These are phyloP conservation scores for Myriangium duriaei DNA, from an alignment of 2,329 filamentous ascomycete species.

Conservation along the genomic window DNA sequence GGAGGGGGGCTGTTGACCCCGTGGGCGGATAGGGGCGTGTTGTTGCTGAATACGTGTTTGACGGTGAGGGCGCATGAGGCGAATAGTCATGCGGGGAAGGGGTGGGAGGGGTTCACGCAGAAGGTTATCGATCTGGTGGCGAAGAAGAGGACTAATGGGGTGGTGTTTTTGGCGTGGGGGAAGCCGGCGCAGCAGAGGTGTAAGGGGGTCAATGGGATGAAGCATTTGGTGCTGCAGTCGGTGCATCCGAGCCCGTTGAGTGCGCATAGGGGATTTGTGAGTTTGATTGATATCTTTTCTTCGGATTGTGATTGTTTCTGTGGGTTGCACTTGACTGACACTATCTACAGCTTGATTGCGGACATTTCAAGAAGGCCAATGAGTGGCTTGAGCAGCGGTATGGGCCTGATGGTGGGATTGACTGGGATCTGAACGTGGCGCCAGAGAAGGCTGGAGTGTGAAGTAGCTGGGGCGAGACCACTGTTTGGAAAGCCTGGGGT, in stretches of 20 bases:
- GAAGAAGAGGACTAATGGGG: slow-evolving; percentile 60
- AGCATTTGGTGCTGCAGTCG: slow-evolving; percentile 71
- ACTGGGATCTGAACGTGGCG: slow-evolving; percentile 58
- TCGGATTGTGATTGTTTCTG: neutral
- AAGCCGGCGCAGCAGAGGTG: slow-evolving; percentile 71
- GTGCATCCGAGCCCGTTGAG: slow-evolving; percentile 92
- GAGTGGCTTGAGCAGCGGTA: slow-evolving; percentile 73
- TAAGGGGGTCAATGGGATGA: slow-evolving; percentile 54
- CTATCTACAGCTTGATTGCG: slow-evolving; percentile 42
- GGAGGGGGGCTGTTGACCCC: slow-evolving; percentile 74
- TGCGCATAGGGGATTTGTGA: slow-evolving; percentile 63
- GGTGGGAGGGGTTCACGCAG: slow-evolving; percentile 91
- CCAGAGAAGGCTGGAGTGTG: slow-evolving; percentile 30
- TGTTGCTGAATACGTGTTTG: slow-evolving; percentile 88
- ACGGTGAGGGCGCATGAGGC: slow-evolving; percentile 85
- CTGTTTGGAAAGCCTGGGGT: too few species aligned
- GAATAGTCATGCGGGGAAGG: slow-evolving; percentile 71
- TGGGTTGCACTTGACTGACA: too few species aligned
- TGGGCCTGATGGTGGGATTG: slow-evolving; percentile 65
- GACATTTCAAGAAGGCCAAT: slow-evolving; percentile 71
- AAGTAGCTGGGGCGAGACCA: too few species aligned
- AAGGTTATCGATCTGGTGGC: slow-evolving; percentile 80
- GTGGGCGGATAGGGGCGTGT: slow-evolving; percentile 86
- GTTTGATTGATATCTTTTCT: slow-evolving; percentile 24
- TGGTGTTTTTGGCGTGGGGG: slow-evolving; percentile 95